These are phyloP conservation scores for Globisporangium nunn DNA, from an alignment of 352 stramenopile species.

Conservation along the genomic window DNA sequence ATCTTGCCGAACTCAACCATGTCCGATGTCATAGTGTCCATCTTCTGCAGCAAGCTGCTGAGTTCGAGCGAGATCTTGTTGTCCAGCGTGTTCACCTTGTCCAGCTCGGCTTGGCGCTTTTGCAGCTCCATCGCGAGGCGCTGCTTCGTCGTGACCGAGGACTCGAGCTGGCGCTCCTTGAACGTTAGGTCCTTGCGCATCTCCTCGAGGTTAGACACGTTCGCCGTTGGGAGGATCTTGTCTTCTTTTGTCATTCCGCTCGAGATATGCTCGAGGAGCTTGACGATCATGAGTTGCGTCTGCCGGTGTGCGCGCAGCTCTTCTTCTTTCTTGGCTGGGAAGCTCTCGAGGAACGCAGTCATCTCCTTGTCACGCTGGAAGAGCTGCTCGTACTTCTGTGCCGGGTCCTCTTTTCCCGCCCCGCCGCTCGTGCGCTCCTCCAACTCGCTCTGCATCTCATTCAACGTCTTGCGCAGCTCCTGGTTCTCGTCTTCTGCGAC, in stretches of 20 bases:
- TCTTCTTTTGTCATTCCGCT: slow-evolving; percentile 54
- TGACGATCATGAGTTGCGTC: slow-evolving; percentile 78
- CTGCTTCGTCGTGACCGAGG: slow-evolving; percentile 82
- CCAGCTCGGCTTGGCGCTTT: slow-evolving; percentile 84
- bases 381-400: slow-evolving; percentile 84
- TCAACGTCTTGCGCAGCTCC: slow-evolving; percentile 44
- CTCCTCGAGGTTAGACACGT: slow-evolving; percentile 67
- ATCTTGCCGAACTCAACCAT: slow-evolving; percentile 88
- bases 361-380: slow-evolving; percentile 90
- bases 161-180: slow-evolving; percentile 91
- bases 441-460: slow-evolving; percentile 50
- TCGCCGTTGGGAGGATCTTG: slow-evolving; percentile 61
- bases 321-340: slow-evolving; percentile 62
- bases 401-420: slow-evolving; percentile 48
- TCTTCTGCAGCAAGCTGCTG: slow-evolving; percentile 74
- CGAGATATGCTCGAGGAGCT: slow-evolving; percentile 89
- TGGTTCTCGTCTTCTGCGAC: slow-evolving; percentile 43
- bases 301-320: slow-evolving; percentile 46
- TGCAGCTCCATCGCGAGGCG: slow-evolving; percentile 79
- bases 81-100: slow-evolving; percentile 90
- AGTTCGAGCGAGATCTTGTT: slow-evolving; percentile 83
- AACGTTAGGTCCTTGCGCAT: slow-evolving; percentile 87
- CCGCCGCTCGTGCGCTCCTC: slow-evolving; percentile 58
- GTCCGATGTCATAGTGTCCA: slow-evolving; percentile 82
- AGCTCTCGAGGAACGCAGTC: slow-evolving; percentile 84